phyloP scores from a whole-genome alignment of 2,329 filamentous ascomycete genomes.

The Talaromyces marneffei region DNA sequence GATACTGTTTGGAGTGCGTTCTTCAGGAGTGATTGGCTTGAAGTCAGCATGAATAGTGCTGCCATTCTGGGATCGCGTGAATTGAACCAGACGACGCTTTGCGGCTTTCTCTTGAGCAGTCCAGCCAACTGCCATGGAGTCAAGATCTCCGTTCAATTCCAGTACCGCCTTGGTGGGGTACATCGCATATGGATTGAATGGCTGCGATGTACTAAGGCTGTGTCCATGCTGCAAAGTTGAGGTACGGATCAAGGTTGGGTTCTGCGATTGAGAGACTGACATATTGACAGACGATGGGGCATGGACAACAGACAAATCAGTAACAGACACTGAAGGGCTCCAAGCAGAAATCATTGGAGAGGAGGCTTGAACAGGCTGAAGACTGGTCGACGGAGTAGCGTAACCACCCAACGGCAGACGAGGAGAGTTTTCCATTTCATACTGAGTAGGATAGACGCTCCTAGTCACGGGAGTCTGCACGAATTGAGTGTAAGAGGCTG shows the following conservation, averaged over 20 bases:
- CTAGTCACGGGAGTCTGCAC: conserved; percentile 44
- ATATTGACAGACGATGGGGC: conserved; percentile 33
- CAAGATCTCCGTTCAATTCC: conserved; percentile 78
- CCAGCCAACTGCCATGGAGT: conserved; percentile 79
- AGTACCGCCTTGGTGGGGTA: conserved; percentile 80
- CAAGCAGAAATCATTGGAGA: conserved; percentile 46
- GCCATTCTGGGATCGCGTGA: conserved; percentile 73
- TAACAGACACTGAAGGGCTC: conserved; percentile 44
- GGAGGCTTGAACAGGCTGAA: conserved; percentile 43
- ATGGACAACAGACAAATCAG: conserved; percentile 38
- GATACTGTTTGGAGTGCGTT: conserved; percentile 75
- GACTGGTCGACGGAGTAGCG: conserved; percentile 32
- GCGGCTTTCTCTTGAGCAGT: conserved; percentile 71
- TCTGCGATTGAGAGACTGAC: conserved; percentile 41
- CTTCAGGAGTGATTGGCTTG: conserved; percentile 68
- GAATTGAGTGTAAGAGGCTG: conserved; percentile 47
- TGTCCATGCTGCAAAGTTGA: conserved; percentile 58
- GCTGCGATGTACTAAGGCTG: conserved; percentile 42
- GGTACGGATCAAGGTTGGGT: conserved; percentile 61
- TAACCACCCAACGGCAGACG: conserved; percentile 40
- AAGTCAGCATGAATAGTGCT: conserved; percentile 78
- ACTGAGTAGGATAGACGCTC: conserved; percentile 36
- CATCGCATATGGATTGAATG: conserved; percentile 72
- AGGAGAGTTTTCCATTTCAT: conserved; percentile 34
- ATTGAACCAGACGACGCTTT: conserved; percentile 79